Evolutionary conservation across 2,329 filamentous ascomycete genomes (phyloP), one percentile per base, ranked within the genome.

Genomic region (Grosmannia penicillata): DNA sequence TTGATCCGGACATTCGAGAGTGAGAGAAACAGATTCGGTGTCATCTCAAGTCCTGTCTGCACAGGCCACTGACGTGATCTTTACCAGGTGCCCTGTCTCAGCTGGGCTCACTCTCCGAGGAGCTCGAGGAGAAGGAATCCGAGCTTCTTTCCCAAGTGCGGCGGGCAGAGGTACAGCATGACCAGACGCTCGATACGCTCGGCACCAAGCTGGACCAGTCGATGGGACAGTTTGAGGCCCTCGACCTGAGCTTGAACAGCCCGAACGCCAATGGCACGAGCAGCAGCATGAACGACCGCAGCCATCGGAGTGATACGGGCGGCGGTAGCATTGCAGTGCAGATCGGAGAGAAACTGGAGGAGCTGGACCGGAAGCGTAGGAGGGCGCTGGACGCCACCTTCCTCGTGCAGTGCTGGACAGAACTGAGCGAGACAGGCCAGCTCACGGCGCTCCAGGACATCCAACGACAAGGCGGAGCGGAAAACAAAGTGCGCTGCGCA

Each of bases 341-440:
- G 56, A 96, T 95, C 37, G 91, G 91, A 49, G 86, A 93, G 61
- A 78, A 80, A 52, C 66, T 98, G 10, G 91, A 98, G 61, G 89
- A 96, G 56, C 68, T 98, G 43, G 91, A 98, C 58, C 76, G 85
- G 52, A 93, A 98, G 61, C 70, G 87, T 49, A 79, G 85, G 53
- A 70, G 89, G 43, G 91, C 91, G 24, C 71, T 91, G 55, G 91
- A 98, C 62, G 87, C 91, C 43, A 89, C 83, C 54, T 96, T 96
- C 55, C 61, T 98, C 42, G 86, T 98, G 47, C 82, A 93, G 55
- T 98, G 91, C 62, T 98, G 91, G 89, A 76, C 85, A 29, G 89
- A 96, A 53, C 85, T 98, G 49, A 87, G 80, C 58, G 87, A 94
- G 52, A 79, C 80, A 8, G 91, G 91, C 4, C 78, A 91, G 49